Evolutionary conservation across 2,329 filamentous ascomycete genomes (phyloP), one percentile per base, ranked within the genome.

Genomic region (Pseudocercospora fijiensis): DNA sequence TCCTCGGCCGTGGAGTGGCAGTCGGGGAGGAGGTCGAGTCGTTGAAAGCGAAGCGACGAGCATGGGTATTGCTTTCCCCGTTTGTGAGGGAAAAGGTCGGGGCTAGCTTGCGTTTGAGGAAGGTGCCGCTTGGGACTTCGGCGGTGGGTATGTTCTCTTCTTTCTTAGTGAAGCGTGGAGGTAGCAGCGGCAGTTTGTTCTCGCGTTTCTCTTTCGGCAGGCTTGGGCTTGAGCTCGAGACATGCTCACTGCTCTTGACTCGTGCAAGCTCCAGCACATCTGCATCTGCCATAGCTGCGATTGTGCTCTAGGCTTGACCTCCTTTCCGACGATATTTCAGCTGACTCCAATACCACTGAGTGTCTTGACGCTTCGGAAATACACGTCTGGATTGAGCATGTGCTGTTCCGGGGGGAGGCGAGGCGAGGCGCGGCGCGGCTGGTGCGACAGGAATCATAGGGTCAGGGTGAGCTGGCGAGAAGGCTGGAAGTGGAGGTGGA

Each of bases 11-110:
- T 20, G 53, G 18, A 20, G 53, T 6, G 53, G 53, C 30, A 56
- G 53, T 56, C 53, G 53, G 11, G n/a, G 28, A 10, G 28, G 28
- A 20, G 6, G 53, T 10, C 10, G 53, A 16, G 8, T 56, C n/a
- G 28, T 18, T 22, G 28, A 56, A 56, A 18, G 41, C 30, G 53
- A 41, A 56, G 53, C 4, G 53, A 28, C 53, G 53, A 24, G 53
- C 53, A 20, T 37, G 53, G 6, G n/a, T 18, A 8, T 56, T 56
- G 53, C 53, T 41, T 24, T 56, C 53, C n/a, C n/a, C 52, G 27
- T 53, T 53, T 30, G 49, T n/a, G 16, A 37, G 26, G 4, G n/a
- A 16, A 16, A 33, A 37, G 9, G 10, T 30, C 13, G 52, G n/a
- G n/a, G n/a, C n/a, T n/a, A n/a, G 28, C 26, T 6, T 37, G 9